Evolutionary conservation across 2,329 filamentous ascomycete species (phyloP), one percentile per base, ranked within the genome.

Genomic region (Fusarium liriodendri): DNA sequence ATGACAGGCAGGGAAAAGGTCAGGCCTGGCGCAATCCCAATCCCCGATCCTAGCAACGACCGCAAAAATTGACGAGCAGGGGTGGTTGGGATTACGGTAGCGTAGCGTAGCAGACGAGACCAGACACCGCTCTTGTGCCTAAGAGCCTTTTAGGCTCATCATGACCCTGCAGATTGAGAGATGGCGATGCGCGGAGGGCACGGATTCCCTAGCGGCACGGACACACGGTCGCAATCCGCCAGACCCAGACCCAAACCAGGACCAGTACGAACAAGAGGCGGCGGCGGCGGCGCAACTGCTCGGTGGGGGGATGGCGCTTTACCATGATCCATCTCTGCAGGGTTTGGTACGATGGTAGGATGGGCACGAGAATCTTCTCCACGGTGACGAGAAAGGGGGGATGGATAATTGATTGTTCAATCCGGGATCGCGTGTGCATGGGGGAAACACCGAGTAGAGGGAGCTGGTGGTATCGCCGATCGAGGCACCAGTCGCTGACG

Each of bases 401-500:
- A 29, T 50, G 47, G 47, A 29, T 33, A 37, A 20, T 22, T 47
- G 60, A 20, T 20, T 40, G 25, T 58, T 68, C 40, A 63, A 65
- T 63, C 16, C 20, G 54, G 40, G 38, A 29, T 25, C 67, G 66
- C 65, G 60, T 47, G 70, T 47, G 70, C 35, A 60, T 57, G n/a
- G 27, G 27, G 47, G 55, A 35, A 65, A 54, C 64, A 71, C 58
- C 40, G 69, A 71, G 64, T 52, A 65, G 60, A 70, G 47, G 50
- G 52, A 64, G 47, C 32, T 70, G 60, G 52, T 62, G 42, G 59
- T 32, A 42, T 64, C 63, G 55, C 58, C 58, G 45, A 50, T 73
- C 37, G 69, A 64, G 42, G 55, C 59, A 69, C 68, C 52, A 54
- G 66, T 67, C 52, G 67, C 54, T 66, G 67, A 86, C 87, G 77